Conservation (phyloP, 352 stramenopile genomes). For the Globisporangium orthogonon region DNA sequence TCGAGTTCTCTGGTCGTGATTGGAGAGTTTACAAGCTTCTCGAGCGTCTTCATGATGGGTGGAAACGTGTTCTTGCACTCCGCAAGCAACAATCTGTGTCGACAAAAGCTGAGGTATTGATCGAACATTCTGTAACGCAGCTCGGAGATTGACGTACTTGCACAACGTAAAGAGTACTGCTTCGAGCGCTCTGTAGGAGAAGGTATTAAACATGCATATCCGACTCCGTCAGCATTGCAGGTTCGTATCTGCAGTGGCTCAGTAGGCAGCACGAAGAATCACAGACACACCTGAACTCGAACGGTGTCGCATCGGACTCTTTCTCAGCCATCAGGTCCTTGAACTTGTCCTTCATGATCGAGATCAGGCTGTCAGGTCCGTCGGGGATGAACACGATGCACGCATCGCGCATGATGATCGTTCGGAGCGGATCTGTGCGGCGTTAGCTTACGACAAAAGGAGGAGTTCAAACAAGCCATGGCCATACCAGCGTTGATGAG, state of each 20-base stretch:
- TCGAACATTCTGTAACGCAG: neutral
- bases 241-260: neutral
- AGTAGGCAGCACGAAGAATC: neutral
- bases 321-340: conserved; percentile 14
- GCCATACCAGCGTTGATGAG: conserved; percentile 21
- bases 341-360: conserved; percentile 32
- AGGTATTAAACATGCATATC: neutral
- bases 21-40: conserved; percentile 9
- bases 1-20: conserved; percentile 18
- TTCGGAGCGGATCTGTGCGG: conserved; percentile 30
- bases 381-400: conserved; percentile 39
- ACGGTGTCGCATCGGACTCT: conserved; percentile 16
- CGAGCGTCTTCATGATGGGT: conserved; percentile 13
- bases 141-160: conserved; percentile 14
- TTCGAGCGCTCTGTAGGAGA: conserved; percentile 27
- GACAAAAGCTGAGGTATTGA: neutral
- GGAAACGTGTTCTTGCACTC: conserved; percentile 10
- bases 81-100: conserved; percentile 6
- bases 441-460: neutral
- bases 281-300: conserved; percentile 32
- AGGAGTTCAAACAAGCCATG: neutral
- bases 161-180: conserved; percentile 23
- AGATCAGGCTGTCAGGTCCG: conserved; percentile 34
- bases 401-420: conserved; percentile 33
- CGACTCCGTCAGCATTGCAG: neutral